Evolutionary conservation across 495 filamentous ascomycete species (phyloP), one percentile per base, ranked within the genome.

Genomic region (Lepidopterella palustris): DNA sequence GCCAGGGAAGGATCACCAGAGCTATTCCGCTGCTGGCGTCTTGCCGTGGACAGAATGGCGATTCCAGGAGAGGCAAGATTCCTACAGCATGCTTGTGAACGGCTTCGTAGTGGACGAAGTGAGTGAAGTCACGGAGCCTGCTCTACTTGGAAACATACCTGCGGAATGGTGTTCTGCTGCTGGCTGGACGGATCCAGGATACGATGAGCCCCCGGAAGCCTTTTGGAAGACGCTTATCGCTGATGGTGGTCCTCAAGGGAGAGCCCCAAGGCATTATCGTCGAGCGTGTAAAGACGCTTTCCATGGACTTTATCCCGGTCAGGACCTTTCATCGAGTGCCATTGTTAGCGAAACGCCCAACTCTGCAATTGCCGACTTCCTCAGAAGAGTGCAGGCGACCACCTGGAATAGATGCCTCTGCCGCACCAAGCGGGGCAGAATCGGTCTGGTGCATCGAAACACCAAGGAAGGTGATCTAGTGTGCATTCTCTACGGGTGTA

Each of bases 181-280:
- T 21, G 56, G 51, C 53, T 50, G 69, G 66, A 31, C 48, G 1
- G 50, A 63, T 25, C 8, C 18, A 28, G 18, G 25, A 1, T 27
- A 59, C 55, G 56, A 70, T 29, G n/a, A n/a, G n/a, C 65, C 67
- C 6, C 69, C 70, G 0, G 69, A 74, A 5, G 62, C 67, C 5
- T 72, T 76, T 49, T 76, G 72, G 74, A 48, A 72, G 4, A 76
- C 75, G 0, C 28, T 77, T 0, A 72, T 77, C 0, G 73, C 67
- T 20, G 71, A 76, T 57, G 50, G 75, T 27, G 69, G 71, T 35
- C 45, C 64, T 39, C 57, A 69, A 29, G 49, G 64, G 18, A 68
- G 70, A 58, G 62, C 69, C 3, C 67, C 64, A 4, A 51, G 59
- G 6, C 75, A 70, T 56, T 76, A 67, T 62, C 39, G 53, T 35